Evolutionary conservation across 2,329 filamentous ascomycete species (phyloP).

Genomic region (Penicillium sp.): DNA sequence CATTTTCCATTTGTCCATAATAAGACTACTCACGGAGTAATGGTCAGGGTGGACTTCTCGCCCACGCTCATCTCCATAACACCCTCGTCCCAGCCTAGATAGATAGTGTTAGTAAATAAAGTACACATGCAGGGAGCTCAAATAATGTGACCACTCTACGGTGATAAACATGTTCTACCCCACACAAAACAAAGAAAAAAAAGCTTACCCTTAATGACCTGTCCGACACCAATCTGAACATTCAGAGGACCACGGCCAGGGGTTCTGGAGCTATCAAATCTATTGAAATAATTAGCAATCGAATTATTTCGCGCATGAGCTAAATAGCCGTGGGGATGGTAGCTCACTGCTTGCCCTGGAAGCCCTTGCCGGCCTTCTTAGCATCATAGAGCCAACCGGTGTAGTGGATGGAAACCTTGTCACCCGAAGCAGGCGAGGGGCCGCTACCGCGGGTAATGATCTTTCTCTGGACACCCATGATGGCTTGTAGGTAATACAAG

Average conservation of each 20-base stretch:
- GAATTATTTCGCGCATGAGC: background rate
- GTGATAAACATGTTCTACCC: background rate
- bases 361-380: constrained; percentile 59
- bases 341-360: constrained; percentile 68
- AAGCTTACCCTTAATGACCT: constrained; percentile 77
- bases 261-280: constrained; percentile 79
- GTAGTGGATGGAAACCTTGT: constrained; percentile 84
- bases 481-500: background rate
- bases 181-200: background rate
- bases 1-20: background rate
- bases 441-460: constrained; percentile 53
- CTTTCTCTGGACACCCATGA: constrained; percentile 24
- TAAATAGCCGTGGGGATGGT: background rate
- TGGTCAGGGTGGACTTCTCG: constrained; percentile 82
- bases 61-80: constrained; percentile 81
- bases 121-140: background rate
- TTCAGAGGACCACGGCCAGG: constrained; percentile 71
- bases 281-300: constrained; percentile 36
- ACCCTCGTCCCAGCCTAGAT: constrained; percentile 73
- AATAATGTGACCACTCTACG: background rate
- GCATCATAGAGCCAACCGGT: constrained; percentile 80
- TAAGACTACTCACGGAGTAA: constrained; percentile 62
- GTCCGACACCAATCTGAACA: constrained; percentile 74
- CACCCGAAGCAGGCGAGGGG: constrained; percentile 61
- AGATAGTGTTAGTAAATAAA: background rate